phyloP scores from a whole-genome alignment of 108 stramenopile genomes.

The Mediolabrus comicus region DNA sequence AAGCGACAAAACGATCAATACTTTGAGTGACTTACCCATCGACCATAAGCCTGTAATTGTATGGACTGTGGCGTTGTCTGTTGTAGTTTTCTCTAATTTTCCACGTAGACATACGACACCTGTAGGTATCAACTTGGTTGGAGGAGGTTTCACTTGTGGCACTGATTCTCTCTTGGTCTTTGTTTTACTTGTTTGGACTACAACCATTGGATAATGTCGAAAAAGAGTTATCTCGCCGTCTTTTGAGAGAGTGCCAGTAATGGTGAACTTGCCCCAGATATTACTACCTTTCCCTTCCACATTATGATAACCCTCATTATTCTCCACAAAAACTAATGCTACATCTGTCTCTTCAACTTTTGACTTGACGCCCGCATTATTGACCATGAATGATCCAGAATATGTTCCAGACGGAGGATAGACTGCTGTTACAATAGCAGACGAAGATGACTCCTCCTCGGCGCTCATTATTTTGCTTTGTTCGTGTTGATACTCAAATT shows the following conservation, averaged over 20 bases:
- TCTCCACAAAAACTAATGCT: not conserved
- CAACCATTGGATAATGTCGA: conserved; percentile 20
- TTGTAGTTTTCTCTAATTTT: conserved; percentile 55
- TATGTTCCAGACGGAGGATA: not conserved
- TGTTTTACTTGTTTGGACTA: not conserved
- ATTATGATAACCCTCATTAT: conserved; percentile 22
- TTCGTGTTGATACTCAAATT: conserved; percentile 73
- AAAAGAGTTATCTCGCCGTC: conserved; percentile 78
- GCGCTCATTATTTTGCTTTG: conserved; percentile 39
- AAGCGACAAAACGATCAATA: too few relatives aligned
- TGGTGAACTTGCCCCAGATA: conserved; percentile 83
- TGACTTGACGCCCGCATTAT: not conserved
- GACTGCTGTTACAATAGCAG: too few relatives aligned
- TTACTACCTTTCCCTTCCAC: conserved; percentile 85
- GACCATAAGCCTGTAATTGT: conserved; percentile 80
- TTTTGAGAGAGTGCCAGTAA: conserved; percentile 59
- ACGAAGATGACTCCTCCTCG: not conserved
- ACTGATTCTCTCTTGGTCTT: not conserved
- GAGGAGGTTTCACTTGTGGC: conserved; percentile 13
- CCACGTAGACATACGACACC: conserved; percentile 75
- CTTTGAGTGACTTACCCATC: too few relatives aligned
- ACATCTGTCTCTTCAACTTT: not conserved
- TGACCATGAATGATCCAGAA: not conserved
- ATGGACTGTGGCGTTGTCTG: conserved; percentile 59
- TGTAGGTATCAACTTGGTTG: conserved; percentile 53